Evolutionary conservation across 1,139 yeast genomes (phyloP).

Genomic region (Lodderomyces parapsilosis): DNA sequence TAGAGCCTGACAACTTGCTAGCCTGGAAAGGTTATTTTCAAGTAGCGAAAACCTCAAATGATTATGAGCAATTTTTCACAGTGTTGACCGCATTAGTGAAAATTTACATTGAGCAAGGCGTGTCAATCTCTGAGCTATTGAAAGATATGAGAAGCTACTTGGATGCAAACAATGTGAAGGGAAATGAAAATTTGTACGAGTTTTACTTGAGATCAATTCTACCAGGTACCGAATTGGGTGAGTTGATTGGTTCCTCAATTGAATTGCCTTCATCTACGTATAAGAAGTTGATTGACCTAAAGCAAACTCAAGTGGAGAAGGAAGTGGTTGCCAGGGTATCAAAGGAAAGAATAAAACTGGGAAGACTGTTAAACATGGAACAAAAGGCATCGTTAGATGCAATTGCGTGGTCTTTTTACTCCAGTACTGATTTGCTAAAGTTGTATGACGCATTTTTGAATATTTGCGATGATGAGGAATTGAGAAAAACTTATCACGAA

Average conservation of each 20-base stretch:
- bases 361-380: conserved; percentile 31
- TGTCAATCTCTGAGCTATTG: conserved; percentile 45
- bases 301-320: conserved; percentile 41
- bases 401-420: conserved; percentile 50
- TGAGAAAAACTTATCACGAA: conserved; percentile 60
- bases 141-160: conserved; percentile 48
- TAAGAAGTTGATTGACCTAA: conserved; percentile 46
- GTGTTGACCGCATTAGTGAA: conserved; percentile 29
- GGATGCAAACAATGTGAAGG: conserved; percentile 30
- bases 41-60: conserved; percentile 33
- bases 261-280: conserved; percentile 54
- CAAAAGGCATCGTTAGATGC: conserved; percentile 36
- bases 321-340: conserved; percentile 26
- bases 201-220: conserved; percentile 51
- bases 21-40: conserved; percentile 84
- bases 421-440: conserved; percentile 48
- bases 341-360: conserved; percentile 41
- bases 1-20: conserved; percentile 53
- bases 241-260: conserved; percentile 48
- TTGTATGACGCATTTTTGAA: conserved; percentile 60
- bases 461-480: conserved; percentile 59
- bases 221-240: conserved; percentile 66
- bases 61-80: conserved; percentile 48
- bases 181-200: conserved; percentile 35
- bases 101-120: conserved; percentile 29